Evolutionary conservation across 1,139 yeast genomes (phyloP).

Genomic region (Taiozyma sp.): DNA sequence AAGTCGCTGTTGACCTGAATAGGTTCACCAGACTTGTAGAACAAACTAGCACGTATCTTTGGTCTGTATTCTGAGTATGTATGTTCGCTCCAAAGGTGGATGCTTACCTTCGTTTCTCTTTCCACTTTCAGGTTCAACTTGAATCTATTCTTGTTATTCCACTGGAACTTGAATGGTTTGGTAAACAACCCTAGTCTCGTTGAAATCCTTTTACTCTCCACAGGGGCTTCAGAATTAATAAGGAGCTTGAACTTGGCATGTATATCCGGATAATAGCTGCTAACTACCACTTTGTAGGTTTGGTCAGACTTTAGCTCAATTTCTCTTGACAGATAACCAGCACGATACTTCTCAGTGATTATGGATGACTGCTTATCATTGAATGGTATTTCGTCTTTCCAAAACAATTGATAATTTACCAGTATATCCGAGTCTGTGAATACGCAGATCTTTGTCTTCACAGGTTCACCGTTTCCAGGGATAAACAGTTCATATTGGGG

Average conservation of each 20-base stretch:
- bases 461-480: slow-evolving; percentile 13
- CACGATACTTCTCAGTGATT: slow-evolving; percentile 30
- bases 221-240: slow-evolving; percentile 6
- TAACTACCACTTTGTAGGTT: slow-evolving; percentile 33
- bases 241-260: slow-evolving; percentile 14
- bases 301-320: slow-evolving; percentile 35
- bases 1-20: slow-evolving; percentile 20
- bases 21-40: slow-evolving; percentile 26
- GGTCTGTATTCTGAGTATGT: slow-evolving; percentile 18
- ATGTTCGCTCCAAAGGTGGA: slow-evolving; percentile 28
- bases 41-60: slow-evolving; percentile 39
- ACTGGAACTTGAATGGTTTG: slow-evolving; percentile 26
- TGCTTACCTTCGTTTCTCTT: slow-evolving; percentile 22
- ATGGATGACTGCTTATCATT: slow-evolving; percentile 27
- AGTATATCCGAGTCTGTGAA: slow-evolving; percentile 26
- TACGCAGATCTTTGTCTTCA: slow-evolving; percentile 26
- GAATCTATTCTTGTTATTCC: slow-evolving; percentile 38
- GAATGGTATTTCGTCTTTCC: slow-evolving; percentile 26
- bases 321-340: slow-evolving; percentile 24
- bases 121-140: slow-evolving; percentile 29
- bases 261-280: slow-evolving; percentile 30
- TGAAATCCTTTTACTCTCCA: slow-evolving; percentile 14
- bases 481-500: slow-evolving; percentile 48
- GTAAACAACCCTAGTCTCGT: slow-evolving; percentile 35
- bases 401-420: slow-evolving; percentile 42